Evolutionary conservation across 2,329 filamentous ascomycete species (phyloP), one percentile per base, ranked within the genome.

Genomic region (Fusarium tricinctum): DNA sequence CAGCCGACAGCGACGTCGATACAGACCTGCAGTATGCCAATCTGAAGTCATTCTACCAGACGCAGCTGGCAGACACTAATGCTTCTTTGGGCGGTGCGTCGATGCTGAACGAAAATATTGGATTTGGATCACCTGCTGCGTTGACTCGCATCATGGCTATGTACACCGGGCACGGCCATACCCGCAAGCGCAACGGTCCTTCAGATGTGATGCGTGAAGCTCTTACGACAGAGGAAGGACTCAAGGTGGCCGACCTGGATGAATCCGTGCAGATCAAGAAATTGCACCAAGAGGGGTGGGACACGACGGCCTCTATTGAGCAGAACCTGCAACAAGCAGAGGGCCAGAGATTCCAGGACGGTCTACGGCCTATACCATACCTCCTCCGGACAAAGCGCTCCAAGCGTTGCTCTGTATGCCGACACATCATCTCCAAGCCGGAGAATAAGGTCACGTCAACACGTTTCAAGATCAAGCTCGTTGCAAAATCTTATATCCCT

Each of bases 401-500:
- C 20, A 98, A 97, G 81, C 92, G 96, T 45, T 99, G 96, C 79
- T 91, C 93, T 50, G 87, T 91, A 13, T 99, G 96, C 80, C 91
- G 96, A 14, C 95, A 98, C 81, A 97, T 98, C 76, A 91, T 99
- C 72, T 92, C 93, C 64, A 97, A 97, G 78, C 96, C 95, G 15
- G 96, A 99, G 79, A 88, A 90, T 61, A 99, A 98, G 79, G 90
- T 97, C 32, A 89, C 89, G 46, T 95, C 92, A 52, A 96, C 92
- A 8, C 91, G 94, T 30, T 98, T 96, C 86, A 92, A 95, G 74
- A 97, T 99, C 78, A 92, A 93, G 55, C 86, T 98, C 1, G 90
- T 98, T 7, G 97, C 96, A 22, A 87, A 91, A 56, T 93, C 91
- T 76, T 95, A 97, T 80, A 93, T 99, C 66, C 96, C 96, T 1